Conservation (phyloP, 108 stramenopile genomes). For the Skeletonema costatum region DNA sequence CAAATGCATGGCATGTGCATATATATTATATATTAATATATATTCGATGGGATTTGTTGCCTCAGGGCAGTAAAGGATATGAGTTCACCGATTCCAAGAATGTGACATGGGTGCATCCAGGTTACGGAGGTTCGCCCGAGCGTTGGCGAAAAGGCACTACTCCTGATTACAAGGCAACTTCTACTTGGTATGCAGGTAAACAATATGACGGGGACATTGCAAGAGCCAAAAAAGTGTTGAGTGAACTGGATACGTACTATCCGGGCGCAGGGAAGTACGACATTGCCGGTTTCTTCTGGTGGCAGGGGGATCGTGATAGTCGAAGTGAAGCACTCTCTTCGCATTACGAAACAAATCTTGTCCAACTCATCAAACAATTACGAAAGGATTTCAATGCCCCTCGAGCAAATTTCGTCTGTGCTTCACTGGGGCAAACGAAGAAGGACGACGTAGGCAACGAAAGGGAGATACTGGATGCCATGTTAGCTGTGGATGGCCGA, state of each 20-base stretch:
- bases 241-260: constrained; percentile 28
- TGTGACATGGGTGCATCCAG: too few relatives aligned
- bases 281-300: constrained; percentile 38
- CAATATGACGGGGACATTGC: constrained; percentile 35
- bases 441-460: constrained; percentile 17
- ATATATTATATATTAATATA: too few relatives aligned
- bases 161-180: too few relatives aligned
- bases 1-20: constrained; percentile 79
- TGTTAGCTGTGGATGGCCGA: constrained; percentile 18
- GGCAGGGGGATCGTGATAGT: constrained; percentile 56
- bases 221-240: constrained; percentile 24
- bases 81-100: constrained; percentile 19
- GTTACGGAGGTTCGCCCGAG: too few relatives aligned
- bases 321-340: constrained; percentile 12
- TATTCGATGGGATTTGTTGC: constrained; percentile 50
- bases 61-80: constrained; percentile 42
- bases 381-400: constrained; percentile 35
- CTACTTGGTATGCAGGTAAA: constrained; percentile 32
- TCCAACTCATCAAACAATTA: constrained; percentile 21
- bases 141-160: constrained; percentile 6
- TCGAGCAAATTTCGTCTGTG: constrained; percentile 42
- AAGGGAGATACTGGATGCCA: constrained; percentile 24
- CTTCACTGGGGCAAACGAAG: constrained; percentile 39
- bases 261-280: constrained; percentile 34
- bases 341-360: constrained; percentile 30